These are phyloP conservation scores for Taxillus chinensis DNA, from an alignment of 164 flowering plant genomes.

Conservation along the genomic window DNA sequence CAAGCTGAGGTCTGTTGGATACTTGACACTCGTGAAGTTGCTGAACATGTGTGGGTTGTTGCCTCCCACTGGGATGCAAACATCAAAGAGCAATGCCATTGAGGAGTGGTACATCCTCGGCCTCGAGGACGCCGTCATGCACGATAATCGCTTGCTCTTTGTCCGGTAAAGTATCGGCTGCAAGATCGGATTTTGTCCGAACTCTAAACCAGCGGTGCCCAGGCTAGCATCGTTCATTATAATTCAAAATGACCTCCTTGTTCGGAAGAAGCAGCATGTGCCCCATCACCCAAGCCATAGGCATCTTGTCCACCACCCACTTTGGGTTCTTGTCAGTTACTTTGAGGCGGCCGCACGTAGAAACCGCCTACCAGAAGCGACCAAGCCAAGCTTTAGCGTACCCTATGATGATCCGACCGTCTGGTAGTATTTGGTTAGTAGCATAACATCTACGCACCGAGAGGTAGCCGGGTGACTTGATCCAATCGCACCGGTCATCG, in stretches of 20 bases:
- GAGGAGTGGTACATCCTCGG: slow-evolving; percentile 56
- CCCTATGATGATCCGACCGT: slow-evolving; percentile 31
- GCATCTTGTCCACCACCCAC: slow-evolving; percentile 59
- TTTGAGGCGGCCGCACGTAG: slow-evolving; percentile 37
- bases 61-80: slow-evolving; percentile 46
- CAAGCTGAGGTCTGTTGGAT: slow-evolving; percentile 52
- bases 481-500: slow-evolving; percentile 39
- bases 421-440: slow-evolving; percentile 42
- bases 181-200: slow-evolving; percentile 28
- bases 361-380: slow-evolving; percentile 58
- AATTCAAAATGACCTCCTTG: slow-evolving; percentile 35
- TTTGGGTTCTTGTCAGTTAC: slow-evolving; percentile 26
- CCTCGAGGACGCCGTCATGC: slow-evolving; percentile 26
- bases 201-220: slow-evolving; percentile 55
- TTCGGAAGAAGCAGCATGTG: slow-evolving; percentile 59
- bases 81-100: slow-evolving; percentile 35
- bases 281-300: slow-evolving; percentile 46
- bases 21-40: slow-evolving; percentile 35
- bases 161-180: slow-evolving; percentile 41
- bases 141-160: slow-evolving; percentile 17
- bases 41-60: slow-evolving; percentile 46
- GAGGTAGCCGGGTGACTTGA: slow-evolving; percentile 26
- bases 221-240: slow-evolving; percentile 42
- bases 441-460: slow-evolving; percentile 46
- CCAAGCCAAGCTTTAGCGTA: slow-evolving; percentile 20